These are phyloP conservation scores for Aspergillus brasiliensis DNA, from an alignment of 2,329 filamentous ascomycete species.

Conservation along the genomic window DNA sequence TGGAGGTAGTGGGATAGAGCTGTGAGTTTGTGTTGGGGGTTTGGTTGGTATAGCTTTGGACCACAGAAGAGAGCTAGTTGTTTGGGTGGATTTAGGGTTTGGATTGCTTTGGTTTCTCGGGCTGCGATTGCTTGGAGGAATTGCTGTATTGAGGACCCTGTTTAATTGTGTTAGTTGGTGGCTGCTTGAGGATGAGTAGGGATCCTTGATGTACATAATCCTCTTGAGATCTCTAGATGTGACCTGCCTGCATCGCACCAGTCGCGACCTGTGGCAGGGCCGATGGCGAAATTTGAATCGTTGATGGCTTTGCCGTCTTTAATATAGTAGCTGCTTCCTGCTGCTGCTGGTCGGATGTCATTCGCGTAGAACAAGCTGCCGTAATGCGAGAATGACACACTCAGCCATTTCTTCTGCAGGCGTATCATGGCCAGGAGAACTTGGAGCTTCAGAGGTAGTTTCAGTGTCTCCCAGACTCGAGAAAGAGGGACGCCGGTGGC, in stretches of 20 bases:
- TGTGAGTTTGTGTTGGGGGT: slow-evolving; percentile 26
- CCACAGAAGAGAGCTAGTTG: slow-evolving; percentile 32
- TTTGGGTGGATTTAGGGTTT: slow-evolving; percentile 26
- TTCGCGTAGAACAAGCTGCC: slow-evolving; percentile 29
- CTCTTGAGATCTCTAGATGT: slow-evolving; percentile 26
- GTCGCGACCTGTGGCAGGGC: slow-evolving; percentile 30
- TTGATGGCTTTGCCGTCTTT: slow-evolving; percentile 25
- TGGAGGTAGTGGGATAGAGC: slow-evolving; percentile 28
- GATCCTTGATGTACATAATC: slow-evolving; percentile 28
- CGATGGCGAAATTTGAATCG: slow-evolving; percentile 28
- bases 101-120: slow-evolving; percentile 28
- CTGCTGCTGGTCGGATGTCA: slow-evolving; percentile 23
- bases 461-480: slow-evolving; percentile 28
- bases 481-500: slow-evolving; percentile 24
- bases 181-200: slow-evolving; percentile 12
- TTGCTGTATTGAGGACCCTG: slow-evolving; percentile 28
- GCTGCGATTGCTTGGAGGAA: slow-evolving; percentile 28
- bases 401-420: slow-evolving; percentile 30
- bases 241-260: slow-evolving; percentile 30
- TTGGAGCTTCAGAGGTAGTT: slow-evolving; percentile 26
- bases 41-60: slow-evolving; percentile 30
- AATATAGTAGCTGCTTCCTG: slow-evolving; percentile 21
- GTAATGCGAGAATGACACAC: slow-evolving; percentile 33
- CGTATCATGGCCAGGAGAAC: slow-evolving; percentile 30
- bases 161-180: slow-evolving; percentile 24